Percentiles rank a stretch among this genome's conserved stretches.
phyloP scores from a whole-genome alignment of 208 protist species.

The Wallacemonas sp. region DNA sequence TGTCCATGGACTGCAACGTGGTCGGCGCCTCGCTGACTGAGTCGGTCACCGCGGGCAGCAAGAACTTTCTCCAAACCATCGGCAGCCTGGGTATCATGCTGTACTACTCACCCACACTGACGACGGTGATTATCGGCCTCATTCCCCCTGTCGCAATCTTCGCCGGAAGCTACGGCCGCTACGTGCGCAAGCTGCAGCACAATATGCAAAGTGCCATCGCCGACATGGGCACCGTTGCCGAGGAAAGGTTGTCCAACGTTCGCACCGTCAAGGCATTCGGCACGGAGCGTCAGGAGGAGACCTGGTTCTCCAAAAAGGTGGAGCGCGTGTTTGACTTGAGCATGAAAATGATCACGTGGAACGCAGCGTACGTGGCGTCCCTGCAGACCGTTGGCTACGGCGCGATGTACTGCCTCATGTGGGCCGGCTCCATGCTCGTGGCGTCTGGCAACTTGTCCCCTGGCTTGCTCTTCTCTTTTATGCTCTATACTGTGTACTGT shows the following conservation, averaged over 20 bases:
- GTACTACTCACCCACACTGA: constrained; percentile 85
- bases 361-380: constrained; percentile 73
- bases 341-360: constrained; percentile 73
- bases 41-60: constrained; percentile 74
- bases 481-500: constrained; percentile 91
- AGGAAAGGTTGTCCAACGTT: constrained; percentile 81
- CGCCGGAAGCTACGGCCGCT: constrained; percentile 81
- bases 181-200: constrained; percentile 74
- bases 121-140: constrained; percentile 77
- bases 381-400: constrained; percentile 84
- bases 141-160: constrained; percentile 85
- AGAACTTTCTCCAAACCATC: constrained; percentile 80
- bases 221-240: constrained; percentile 72
- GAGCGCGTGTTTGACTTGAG: constrained; percentile 66
- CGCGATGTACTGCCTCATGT: constrained; percentile 85
- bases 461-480: constrained; percentile 87
- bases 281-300: constrained; percentile 58
- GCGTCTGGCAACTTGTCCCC: constrained; percentile 67
- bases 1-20: constrained; percentile 90
- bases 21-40: constrained; percentile 83
- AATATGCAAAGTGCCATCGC: constrained; percentile 83
- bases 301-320: constrained; percentile 76
- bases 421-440: constrained; percentile 86
- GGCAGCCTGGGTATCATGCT: constrained; percentile 86
- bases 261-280: constrained; percentile 85